phyloP scores from a whole-genome alignment of 148 eudicot species.

The Camellia sinensis region DNA sequence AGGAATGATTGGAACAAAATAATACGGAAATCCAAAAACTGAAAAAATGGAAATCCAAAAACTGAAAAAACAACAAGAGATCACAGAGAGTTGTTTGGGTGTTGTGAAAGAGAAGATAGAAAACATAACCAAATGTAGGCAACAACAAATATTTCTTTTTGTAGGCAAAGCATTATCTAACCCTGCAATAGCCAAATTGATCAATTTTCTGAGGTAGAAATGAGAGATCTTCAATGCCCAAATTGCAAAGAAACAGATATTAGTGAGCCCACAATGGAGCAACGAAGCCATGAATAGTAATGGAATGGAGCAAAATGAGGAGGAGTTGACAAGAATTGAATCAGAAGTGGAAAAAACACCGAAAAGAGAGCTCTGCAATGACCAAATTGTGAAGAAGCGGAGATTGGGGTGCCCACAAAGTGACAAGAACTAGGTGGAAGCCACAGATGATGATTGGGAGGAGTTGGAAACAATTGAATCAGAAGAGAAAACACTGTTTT shows the following conservation, averaged over 20 bases:
- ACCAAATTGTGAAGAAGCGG: slow-evolving; percentile 36
- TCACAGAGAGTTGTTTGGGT: slow-evolving; percentile 31
- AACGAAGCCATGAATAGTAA: no score
- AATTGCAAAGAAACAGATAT: no score
- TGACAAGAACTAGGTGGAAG: slow-evolving; percentile 8
- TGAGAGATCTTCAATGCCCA: no score
- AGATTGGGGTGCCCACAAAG: slow-evolving; percentile 22
- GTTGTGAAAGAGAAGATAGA: slow-evolving; percentile 43
- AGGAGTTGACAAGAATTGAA: no score
- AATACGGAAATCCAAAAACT: slow-evolving; percentile 44
- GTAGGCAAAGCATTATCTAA: slow-evolving; percentile 48
- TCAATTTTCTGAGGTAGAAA: slow-evolving; percentile 26
- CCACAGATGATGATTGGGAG: neutral
- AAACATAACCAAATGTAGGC: slow-evolving; percentile 38
- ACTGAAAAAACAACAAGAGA: slow-evolving; percentile 44
- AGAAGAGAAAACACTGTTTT: slow-evolving; percentile 32
- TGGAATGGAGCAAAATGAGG: no score
- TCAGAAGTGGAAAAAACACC: no score
- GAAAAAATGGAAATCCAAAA: slow-evolving; percentile 44
- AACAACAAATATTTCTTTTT: slow-evolving; percentile 38
- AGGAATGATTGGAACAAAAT: slow-evolving; percentile 44
- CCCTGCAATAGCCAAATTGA: slow-evolving; percentile 32
- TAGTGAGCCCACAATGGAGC: no score
- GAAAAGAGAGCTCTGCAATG: slow-evolving; percentile 26
- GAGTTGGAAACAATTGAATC: slow-evolving; percentile 27